Evolutionary conservation across 164 flowering plant genomes (phyloP), one percentile per base, ranked within the genome.

Genomic region (Brasenia schreberi): DNA sequence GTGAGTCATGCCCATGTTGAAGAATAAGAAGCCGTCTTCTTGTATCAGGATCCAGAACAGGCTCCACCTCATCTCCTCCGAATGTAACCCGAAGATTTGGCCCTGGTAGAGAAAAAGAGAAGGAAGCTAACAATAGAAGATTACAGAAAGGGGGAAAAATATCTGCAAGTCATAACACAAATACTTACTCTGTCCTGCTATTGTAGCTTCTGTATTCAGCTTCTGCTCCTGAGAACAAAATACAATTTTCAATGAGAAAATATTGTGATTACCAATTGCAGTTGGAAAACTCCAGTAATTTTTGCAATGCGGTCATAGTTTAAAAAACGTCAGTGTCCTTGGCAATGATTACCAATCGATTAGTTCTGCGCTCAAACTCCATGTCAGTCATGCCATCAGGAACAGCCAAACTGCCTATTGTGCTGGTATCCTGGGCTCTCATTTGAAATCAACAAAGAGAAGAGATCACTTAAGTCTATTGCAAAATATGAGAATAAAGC

Each of bases 321-420:
- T 5, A 2, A 9, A 49, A 5, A 49, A 9, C 14, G 4, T 9
- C 56, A 49, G 16, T 9, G 56, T 49, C 56, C 27, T 23, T 23
- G 27, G 16, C 56, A 49, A 49, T 9, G 16, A 49, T 14, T 49
- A 88, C 95, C 66, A 59, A 5, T 68, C 67, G 79, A 64, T 79
- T 78, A 69, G 81, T 45, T 77, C 82, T 83, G 44, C 77, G 68
- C 69, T 84, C 97, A 74, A 81, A 87, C 78, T 94, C 97, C 68
- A 74, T 75, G 65, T 88, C 96, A 76, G 69, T 74, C 77, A 87
- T 81, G 73, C 92, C 97, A 69, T 94, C 99, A 63, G 77, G 53
- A 45, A 87, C 59, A 64, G 87, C 87, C 72, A 78, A 69, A 71
- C 72, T 80, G 27, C 66, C 58, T 74, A 71, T 84, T 10, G 79